Conservation (phyloP, 2,329 filamentous ascomycete genomes). For the Nemania sp. region DNA sequence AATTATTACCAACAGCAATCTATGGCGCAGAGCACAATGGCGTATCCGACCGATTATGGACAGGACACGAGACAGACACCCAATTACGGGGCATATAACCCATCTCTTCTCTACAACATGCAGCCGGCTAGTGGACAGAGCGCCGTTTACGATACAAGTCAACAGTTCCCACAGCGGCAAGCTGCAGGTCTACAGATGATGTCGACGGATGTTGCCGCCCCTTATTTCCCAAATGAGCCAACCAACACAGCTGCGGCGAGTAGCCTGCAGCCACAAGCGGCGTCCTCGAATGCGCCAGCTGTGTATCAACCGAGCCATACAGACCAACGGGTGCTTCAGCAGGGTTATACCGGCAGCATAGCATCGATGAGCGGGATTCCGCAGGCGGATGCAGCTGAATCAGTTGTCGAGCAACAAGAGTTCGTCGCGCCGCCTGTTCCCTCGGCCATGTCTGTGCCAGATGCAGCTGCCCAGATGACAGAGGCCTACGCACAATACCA, state of each 20-base stretch:
- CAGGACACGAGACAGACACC: constrained; percentile 62
- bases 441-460: constrained; percentile 25
- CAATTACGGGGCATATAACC: constrained; percentile 60
- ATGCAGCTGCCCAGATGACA: constrained; percentile 56
- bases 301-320: constrained; percentile 68
- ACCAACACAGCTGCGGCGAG: constrained; percentile 62
- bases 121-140: constrained; percentile 62
- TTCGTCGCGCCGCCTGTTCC: constrained; percentile 38
- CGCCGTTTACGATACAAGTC: constrained; percentile 74
- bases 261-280: constrained; percentile 53
- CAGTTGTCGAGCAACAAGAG: constrained; percentile 61
- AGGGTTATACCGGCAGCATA: constrained; percentile 54
- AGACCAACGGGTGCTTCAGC: constrained; percentile 59
- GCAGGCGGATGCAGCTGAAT: constrained; percentile 48
- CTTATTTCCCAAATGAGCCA: constrained; percentile 74
- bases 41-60: constrained; percentile 64
- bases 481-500: constrained; percentile 71
- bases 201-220: constrained; percentile 65
- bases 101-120: constrained; percentile 80
- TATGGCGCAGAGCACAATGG: constrained; percentile 58
- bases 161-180: constrained; percentile 76
- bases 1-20: constrained; percentile 63
- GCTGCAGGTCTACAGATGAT: constrained; percentile 78
- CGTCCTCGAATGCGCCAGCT: constrained; percentile 54
- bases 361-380: constrained; percentile 51